phyloP scores from a whole-genome alignment of 208 protist genomes.

The Trypanosoma avium region DNA sequence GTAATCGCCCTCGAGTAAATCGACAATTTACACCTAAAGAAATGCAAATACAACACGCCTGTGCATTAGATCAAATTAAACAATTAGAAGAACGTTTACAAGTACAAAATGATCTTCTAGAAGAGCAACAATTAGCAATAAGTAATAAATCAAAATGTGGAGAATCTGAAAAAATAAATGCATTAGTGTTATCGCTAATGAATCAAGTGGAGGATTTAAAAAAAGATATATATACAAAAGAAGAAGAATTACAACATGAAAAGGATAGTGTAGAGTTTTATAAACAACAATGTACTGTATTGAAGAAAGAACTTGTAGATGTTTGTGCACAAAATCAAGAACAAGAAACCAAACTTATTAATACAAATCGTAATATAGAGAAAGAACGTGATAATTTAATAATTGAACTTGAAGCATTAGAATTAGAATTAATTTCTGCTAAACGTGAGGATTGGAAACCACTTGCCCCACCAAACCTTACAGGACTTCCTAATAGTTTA shows the following conservation, averaged over 20 bases:
- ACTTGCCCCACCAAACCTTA: neutral
- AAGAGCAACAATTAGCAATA: slow-evolving; percentile 10
- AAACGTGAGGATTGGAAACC: neutral
- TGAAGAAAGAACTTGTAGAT: slow-evolving; percentile 18
- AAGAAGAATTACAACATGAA: slow-evolving; percentile 37
- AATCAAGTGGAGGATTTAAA: slow-evolving; percentile 35
- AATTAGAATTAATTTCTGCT: neutral
- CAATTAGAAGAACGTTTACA: slow-evolving; percentile 46
- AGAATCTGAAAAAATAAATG: slow-evolving; percentile 20
- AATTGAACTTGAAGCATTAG: slow-evolving; percentile 15
- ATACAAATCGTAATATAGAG: slow-evolving; percentile 17
- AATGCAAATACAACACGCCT: slow-evolving; percentile 37
- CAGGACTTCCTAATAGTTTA: neutral
- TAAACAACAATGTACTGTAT: slow-evolving; percentile 24
- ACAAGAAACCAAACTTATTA: slow-evolving; percentile 7
- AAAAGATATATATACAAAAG: slow-evolving; percentile 32
- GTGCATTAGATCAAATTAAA: slow-evolving; percentile 41
- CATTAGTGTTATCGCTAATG: slow-evolving; percentile 39
- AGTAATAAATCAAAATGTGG: neutral
- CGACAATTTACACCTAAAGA: slow-evolving; percentile 39
- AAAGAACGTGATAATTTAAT: slow-evolving; percentile 20
- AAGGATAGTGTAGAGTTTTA: slow-evolving; percentile 29
- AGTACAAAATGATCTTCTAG: slow-evolving; percentile 21
- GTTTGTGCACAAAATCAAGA: neutral
- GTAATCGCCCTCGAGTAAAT: slow-evolving; percentile 56